Evolutionary conservation across 2,329 filamentous ascomycete genomes (phyloP).

Genomic region (Trichoderma sp.): DNA sequence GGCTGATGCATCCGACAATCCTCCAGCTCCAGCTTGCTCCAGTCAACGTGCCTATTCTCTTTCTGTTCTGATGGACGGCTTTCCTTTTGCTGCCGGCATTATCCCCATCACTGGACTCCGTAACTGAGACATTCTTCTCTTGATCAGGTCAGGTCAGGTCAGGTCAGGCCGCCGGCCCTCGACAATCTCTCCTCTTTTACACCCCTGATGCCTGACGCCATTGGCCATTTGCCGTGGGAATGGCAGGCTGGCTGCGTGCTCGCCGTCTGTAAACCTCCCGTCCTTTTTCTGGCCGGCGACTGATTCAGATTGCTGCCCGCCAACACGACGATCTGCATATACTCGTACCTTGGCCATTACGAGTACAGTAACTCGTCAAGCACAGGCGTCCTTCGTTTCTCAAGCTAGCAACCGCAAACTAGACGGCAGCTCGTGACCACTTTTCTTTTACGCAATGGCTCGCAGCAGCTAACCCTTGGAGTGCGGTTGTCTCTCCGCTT

Average conservation of each 20-base stretch:
- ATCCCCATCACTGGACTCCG: no score
- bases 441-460: background rate
- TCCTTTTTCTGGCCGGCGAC: background rate
- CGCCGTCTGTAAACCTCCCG: background rate
- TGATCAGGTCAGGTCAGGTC: no score
- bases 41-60: no score
- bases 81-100: no score
- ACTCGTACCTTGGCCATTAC: background rate
- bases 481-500: background rate
- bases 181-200: background rate
- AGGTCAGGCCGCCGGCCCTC: background rate
- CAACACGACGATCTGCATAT: background rate
- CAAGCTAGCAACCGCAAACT: background rate
- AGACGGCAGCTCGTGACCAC: background rate
- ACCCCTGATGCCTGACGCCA: background rate
- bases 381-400: background rate
- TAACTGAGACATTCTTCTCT: no score
- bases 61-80: no score
- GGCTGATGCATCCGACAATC: background rate
- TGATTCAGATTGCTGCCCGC: background rate
- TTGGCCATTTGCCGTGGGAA: background rate
- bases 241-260: background rate
- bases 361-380: background rate
- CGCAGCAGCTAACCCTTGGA: background rate
- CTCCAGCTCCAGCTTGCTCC: background rate